phyloP scores from a whole-genome alignment of 768 basidiomycete species.

The Tricholoma sp. region DNA sequence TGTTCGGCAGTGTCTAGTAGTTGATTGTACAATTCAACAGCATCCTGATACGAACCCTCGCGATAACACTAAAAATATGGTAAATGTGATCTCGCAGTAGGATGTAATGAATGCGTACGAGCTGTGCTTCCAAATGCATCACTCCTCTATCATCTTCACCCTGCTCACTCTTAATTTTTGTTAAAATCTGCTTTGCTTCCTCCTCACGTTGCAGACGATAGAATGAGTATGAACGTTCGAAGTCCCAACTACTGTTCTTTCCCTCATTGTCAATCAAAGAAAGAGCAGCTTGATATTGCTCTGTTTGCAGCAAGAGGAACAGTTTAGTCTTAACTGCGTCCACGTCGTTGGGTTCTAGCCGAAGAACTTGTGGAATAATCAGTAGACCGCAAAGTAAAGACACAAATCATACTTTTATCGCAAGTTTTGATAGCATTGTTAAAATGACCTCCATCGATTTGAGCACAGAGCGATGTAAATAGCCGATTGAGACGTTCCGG shows the following conservation, averaged over 20 bases:
- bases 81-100: constrained; percentile 4
- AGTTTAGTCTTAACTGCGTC: constrained; percentile 80
- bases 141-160: constrained; percentile 57
- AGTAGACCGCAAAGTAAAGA: neutral
- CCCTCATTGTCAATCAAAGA: constrained; percentile 41
- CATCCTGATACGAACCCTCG: constrained; percentile 65
- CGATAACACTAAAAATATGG: constrained; percentile 59
- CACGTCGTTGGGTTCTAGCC: constrained; percentile 57
- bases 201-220: constrained; percentile 78
- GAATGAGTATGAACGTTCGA: constrained; percentile 79
- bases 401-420: constrained; percentile 69
- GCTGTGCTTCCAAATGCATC: constrained; percentile 80
- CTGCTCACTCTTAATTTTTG: constrained; percentile 37
- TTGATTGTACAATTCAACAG: constrained; percentile 75
- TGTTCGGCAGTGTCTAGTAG: constrained; percentile 74
- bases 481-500: constrained; percentile 47
- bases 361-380: constrained; percentile 49
- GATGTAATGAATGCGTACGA: constrained; percentile 45
- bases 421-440: constrained; percentile 86
- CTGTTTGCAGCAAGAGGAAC: constrained; percentile 84
- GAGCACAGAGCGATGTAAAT: constrained; percentile 77
- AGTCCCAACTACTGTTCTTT: constrained; percentile 29
- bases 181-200: constrained; percentile 57
- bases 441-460: constrained; percentile 88
- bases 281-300: constrained; percentile 72